Evolutionary conservation across 2,329 filamentous ascomycete species (phyloP), one percentile per base, ranked within the genome.

Genomic region (Madurella mycetomatis): DNA sequence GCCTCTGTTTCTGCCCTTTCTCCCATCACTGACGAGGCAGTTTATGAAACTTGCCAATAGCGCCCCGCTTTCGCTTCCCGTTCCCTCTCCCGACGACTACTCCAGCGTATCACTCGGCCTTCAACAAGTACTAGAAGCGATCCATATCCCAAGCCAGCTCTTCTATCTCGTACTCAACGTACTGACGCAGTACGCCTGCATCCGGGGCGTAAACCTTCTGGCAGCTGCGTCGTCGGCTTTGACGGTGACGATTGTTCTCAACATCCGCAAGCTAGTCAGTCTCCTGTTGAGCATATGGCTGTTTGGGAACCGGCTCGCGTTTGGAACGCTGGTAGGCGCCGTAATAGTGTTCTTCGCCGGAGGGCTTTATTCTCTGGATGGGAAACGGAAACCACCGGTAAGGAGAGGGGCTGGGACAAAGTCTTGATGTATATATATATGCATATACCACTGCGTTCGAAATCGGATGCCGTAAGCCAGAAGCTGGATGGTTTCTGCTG

Each of bases 211-310:
- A 54, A 97, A 97, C 63, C 80, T 96, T n/a, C 78, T 99, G 4
- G 92, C 90, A 1, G 89, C 92, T 0, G 87, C 86, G 51, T 90
- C 90, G 3, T 92, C 92, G 3, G 95, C 94, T 0, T 79, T 99
- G 52, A 97, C 94, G 0, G 94, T 99, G 19, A 96, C 92, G 1
- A 95, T 99, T 64, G 91, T 97, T 46, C 78, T 99, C 56, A 99
- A 97, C 69, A 88, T 99, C 56, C 83, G 94, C 63, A 99, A 99
- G 72, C 77, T 99, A 17, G 87, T 96, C 52, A 96, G 92, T 65
- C 80, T 97, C 57, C 75, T 97, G 58, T 70, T 97, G 55, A 96
- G 92, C 64, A 95, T 97, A 55, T 92, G 91, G 81, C 72, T 99
- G 1, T 99, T 99, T 72, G 94, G 92, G 5, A 96, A 99, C 68